Evolutionary conservation across 2,329 filamentous ascomycete genomes (phyloP), one percentile per base, ranked within the genome.

Genomic region (Colletotrichum sidae): DNA sequence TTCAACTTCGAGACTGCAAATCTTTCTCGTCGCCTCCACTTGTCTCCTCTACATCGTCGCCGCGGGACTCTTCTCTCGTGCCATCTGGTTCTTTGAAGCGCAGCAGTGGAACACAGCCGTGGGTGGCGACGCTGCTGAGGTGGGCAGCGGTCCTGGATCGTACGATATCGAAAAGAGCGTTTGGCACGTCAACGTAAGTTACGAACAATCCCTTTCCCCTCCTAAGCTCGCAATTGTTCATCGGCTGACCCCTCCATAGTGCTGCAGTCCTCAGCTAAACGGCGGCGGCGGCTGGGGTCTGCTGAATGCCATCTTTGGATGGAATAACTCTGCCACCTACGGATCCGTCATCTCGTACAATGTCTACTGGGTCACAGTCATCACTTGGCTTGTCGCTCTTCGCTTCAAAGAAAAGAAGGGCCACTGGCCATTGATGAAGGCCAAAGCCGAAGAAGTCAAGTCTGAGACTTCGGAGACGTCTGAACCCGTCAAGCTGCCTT

Each of bases 291-390:
- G 91, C 49, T 97, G 93, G 93, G 92, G 92, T 60, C 88, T 97
- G 69, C 93, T 97, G 83, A 95, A 96, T 72, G 89, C 92, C 64
- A 84, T 97, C 57, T 83, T 97, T 10, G 93, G 94, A 64, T 97
- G 94, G 94, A 87, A 89, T 67, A 97, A 97, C 80, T 93, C 91
- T 11, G 94, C 92, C 6, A 96, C 93, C 2, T 94, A 95, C 72
- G 93, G 93, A 55, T 94, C 92, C 1, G 91, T 97, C 69, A 88
- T 97, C 68, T 89, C 91, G 1, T 97, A 97, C 80, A 96, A 96
- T 75, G 64, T 95, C 13, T 97, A 97, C 81, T 97, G 93, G 94
- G 78, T 96, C 55, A 82, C 81, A 8, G 84, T 93, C 69, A 93
- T 94, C 61, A 67, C 83, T 13, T 84, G 84, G 6, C 92, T 95